Conservation (phyloP, 306 rosid species). For the Corylus americana region DNA sequence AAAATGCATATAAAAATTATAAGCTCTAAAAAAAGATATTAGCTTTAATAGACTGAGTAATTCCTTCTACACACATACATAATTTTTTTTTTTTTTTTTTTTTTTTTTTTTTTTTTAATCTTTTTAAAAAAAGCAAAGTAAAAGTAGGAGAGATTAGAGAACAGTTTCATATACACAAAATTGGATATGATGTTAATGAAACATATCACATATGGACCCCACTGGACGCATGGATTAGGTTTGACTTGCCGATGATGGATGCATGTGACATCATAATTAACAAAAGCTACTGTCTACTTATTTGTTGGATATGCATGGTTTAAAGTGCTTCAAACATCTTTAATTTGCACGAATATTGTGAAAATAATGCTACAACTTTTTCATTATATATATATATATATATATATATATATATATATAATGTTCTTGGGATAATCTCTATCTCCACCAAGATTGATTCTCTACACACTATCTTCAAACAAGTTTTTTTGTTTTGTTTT, state of each 20-base stretch:
- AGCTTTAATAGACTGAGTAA: no score
- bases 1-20: no score
- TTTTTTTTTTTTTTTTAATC: no score
- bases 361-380: conserved; percentile 9
- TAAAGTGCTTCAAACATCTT: conserved; percentile 21
- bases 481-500: background rate
- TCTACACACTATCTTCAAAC: background rate
- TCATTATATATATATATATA: background rate
- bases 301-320: conserved; percentile 33
- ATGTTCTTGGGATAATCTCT: conserved; percentile 22
- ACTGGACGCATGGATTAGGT: conserved; percentile 38
- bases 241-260: conserved; percentile 36
- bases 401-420: background rate
- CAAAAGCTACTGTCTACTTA: conserved; percentile 39
- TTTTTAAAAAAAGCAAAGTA: background rate
- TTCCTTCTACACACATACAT: no score
- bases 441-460: conserved; percentile 27
- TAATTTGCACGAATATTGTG: conserved; percentile 6
- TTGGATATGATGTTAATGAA: conserved; percentile 11
- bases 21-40: no score
- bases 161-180: conserved; percentile 12
- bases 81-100: no score
- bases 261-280: conserved; percentile 53
- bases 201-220: conserved; percentile 32
- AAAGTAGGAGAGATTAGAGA: background rate